Conservation (phyloP, 2,329 filamentous ascomycete genomes). For the Pseudogymnoascus sp. region DNA sequence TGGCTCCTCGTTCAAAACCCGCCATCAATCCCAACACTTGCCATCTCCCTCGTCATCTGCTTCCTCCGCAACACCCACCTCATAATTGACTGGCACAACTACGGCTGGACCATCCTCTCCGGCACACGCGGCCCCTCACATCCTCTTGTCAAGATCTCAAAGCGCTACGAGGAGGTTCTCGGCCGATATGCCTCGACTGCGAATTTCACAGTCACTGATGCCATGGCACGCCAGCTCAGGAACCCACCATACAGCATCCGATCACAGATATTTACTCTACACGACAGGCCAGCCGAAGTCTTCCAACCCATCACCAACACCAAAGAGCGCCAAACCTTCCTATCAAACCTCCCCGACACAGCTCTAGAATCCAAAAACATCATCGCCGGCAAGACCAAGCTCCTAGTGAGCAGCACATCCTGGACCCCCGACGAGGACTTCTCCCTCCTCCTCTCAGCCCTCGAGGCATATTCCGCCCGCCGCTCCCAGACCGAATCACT, state of each 20-base stretch:
- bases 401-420: conserved; percentile 88
- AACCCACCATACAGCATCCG: conserved; percentile 54
- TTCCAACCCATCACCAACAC: conserved; percentile 59
- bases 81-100: conserved; percentile 98
- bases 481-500: conserved; percentile 29
- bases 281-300: conserved; percentile 76
- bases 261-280: conserved; percentile 60
- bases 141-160: conserved; percentile 68
- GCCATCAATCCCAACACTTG: conserved; percentile 84
- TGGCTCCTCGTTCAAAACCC: conserved; percentile 93
- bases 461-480: conserved; percentile 61
- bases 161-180: conserved; percentile 66
- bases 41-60: conserved; percentile 63
- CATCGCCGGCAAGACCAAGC: conserved; percentile 46
- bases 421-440: conserved; percentile 99
- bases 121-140: conserved; percentile 49
- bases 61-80: conserved; percentile 71
- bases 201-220: conserved; percentile 81
- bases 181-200: conserved; percentile 57
- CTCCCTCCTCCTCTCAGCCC: conserved; percentile 70
- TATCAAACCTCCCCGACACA: conserved; percentile 58
- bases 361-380: conserved; percentile 50
- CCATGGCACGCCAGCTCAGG: conserved; percentile 70
- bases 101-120: conserved; percentile 86
- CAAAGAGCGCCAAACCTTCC: conserved; percentile 46